Evolutionary conservation across 805 yeast genomes (phyloP).

Genomic region (Nakazawaea siamensis): DNA sequence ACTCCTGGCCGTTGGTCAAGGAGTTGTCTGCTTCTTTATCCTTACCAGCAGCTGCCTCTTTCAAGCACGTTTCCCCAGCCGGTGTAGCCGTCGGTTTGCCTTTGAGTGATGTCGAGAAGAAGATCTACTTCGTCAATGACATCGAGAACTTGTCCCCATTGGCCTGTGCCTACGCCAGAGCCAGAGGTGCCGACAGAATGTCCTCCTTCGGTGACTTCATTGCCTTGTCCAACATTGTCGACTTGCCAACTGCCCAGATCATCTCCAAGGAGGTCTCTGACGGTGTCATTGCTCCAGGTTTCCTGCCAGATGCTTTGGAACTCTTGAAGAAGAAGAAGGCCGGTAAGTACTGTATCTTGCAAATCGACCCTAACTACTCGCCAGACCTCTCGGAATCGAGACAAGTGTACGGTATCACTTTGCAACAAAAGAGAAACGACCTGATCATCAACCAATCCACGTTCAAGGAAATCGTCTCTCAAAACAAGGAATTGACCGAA

Average conservation of each 20-base stretch:
- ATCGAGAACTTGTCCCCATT: conserved; percentile 93
- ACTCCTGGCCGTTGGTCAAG: conserved; percentile 98
- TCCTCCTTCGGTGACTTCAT: conserved; percentile 98
- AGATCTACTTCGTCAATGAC: conserved; percentile 90
- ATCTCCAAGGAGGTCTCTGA: conserved; percentile 96
- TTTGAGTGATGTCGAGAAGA: conserved; percentile 82
- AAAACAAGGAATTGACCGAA: conserved; percentile 79
- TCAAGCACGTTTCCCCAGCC: conserved; percentile 98
- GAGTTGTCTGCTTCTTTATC: conserved; percentile 91
- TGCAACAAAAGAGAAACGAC: conserved; percentile 96
- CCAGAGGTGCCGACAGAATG: conserved; percentile 99
- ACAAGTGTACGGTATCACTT: conserved; percentile 91
- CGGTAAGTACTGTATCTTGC: conserved; percentile 94
- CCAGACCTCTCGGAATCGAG: conserved; percentile 82
- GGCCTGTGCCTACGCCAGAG: conserved; percentile 98
- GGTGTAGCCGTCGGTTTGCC: conserved; percentile 98
- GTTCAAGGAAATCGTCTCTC: conserved; percentile 85
- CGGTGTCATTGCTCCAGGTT: conserved; percentile 99
- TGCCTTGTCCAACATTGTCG: conserved; percentile 94
- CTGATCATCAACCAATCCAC: conserved; percentile 88
- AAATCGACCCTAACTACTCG: conserved; percentile 88
- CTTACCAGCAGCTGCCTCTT: conserved; percentile 97
- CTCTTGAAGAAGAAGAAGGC: conserved; percentile 87
- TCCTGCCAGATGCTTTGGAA: conserved; percentile 83
- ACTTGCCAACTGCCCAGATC: conserved; percentile 91